These are phyloP conservation scores for Diplodia intermedia DNA, from an alignment of 2,329 filamentous ascomycete species.

Conservation along the genomic window DNA sequence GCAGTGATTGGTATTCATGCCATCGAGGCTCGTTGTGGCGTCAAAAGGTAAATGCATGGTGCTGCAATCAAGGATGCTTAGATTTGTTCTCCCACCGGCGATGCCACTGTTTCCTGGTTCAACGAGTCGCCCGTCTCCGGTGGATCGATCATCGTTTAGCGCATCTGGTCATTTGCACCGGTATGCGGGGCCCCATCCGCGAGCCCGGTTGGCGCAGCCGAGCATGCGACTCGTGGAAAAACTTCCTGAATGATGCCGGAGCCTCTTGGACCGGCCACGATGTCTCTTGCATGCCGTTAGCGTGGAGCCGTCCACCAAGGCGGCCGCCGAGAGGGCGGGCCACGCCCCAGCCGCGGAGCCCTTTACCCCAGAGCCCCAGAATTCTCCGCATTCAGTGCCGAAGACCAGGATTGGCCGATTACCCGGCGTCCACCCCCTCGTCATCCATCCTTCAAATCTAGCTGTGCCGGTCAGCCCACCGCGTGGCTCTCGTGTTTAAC, in stretches of 20 bases:
- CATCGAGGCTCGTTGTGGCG: slow-evolving; percentile 15
- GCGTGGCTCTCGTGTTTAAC: slow-evolving; percentile 17
- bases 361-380: slow-evolving; percentile 6
- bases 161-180: slow-evolving; percentile 15
- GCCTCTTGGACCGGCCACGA: neutral
- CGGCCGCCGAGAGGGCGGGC: slow-evolving; percentile 2
- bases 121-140: slow-evolving; percentile 17
- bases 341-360: slow-evolving; percentile 13
- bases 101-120: neutral
- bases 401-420: slow-evolving; percentile 8
- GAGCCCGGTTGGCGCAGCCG: slow-evolving; percentile 12
- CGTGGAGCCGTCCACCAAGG: slow-evolving; percentile 3
- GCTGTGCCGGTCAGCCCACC: slow-evolving; percentile 18
- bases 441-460: slow-evolving; percentile 8
- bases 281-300: slow-evolving; percentile 17
- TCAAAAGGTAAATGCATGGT: slow-evolving; percentile 15
- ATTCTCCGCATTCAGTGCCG: slow-evolving; percentile 19
- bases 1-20: neutral
- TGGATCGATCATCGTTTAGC: slow-evolving; percentile 26
- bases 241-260: slow-evolving; percentile 3
- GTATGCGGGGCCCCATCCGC: slow-evolving; percentile 1
- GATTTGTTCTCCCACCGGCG: slow-evolving; percentile 15
- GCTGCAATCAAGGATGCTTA: neutral
- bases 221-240: slow-evolving; percentile 25
- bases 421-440: slow-evolving; percentile 2